Conservation (phyloP, 1,139 yeast genomes). For the Candida tetrigidarum region DNA sequence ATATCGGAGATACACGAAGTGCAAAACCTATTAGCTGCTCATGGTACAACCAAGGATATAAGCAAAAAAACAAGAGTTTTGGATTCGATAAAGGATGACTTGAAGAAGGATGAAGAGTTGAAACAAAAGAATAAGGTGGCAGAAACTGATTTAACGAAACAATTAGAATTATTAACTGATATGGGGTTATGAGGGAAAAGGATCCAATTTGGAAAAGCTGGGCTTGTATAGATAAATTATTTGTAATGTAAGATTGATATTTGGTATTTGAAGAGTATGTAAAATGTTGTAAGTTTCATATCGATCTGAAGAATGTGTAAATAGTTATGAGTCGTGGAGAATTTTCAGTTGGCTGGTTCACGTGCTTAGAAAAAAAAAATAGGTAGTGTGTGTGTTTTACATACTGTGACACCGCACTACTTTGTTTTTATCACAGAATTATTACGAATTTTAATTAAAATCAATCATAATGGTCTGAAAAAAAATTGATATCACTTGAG, state of each 20-base stretch:
- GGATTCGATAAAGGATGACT: slow-evolving; percentile 47
- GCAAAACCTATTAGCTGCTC: slow-evolving; percentile 24
- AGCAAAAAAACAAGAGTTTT: slow-evolving; percentile 26
- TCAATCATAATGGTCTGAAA: too few relatives aligned
- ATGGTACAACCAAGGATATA: slow-evolving; percentile 9
- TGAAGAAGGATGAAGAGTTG: slow-evolving; percentile 41
- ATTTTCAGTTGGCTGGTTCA: too few relatives aligned
- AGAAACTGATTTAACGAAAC: slow-evolving; percentile 56
- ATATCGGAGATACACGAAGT: slow-evolving; percentile 42
- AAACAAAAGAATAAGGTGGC: slow-evolving; percentile 44
- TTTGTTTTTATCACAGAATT: not conserved
- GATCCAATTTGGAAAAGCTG: not conserved
- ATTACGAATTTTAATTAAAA: not conserved
- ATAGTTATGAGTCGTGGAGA: not conserved
- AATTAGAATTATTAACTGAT: slow-evolving; percentile 61
- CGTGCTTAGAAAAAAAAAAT: too few relatives aligned
- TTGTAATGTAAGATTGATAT: not conserved
- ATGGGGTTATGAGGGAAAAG: slow-evolving; percentile 39
- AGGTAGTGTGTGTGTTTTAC: too few relatives aligned
- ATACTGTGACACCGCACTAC: too few relatives aligned
- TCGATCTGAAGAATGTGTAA: not conserved
- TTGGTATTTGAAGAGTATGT: not conserved
- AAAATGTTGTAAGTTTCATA: not conserved
- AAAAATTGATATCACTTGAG: too few relatives aligned
- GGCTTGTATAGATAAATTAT: not conserved